Percentiles rank a stretch among this genome's conserved stretches.
phyloP scores from a whole-genome alignment of 208 protist species.

The Acanthamoeba polyphaga region DNA sequence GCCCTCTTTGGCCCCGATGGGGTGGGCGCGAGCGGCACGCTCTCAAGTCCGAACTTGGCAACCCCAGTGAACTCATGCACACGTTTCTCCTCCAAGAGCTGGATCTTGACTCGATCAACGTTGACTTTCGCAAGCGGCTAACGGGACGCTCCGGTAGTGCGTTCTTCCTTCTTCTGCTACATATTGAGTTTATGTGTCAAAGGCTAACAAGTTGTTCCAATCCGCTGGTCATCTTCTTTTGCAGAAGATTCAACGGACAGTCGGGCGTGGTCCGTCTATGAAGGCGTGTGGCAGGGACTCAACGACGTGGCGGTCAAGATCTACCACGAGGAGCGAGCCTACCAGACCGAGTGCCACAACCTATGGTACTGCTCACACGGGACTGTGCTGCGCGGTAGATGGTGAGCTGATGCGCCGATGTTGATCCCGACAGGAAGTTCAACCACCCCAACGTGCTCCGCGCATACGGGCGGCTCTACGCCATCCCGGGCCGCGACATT shows the following conservation, averaged over 20 bases:
- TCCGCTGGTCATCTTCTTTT: background rate
- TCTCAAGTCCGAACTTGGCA: background rate
- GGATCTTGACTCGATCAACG: background rate
- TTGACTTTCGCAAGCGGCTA: slow-evolving; percentile 41
- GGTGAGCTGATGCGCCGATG: background rate
- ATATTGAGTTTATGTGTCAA: background rate
- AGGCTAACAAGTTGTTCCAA: background rate
- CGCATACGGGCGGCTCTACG: slow-evolving; percentile 4
- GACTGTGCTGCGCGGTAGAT: background rate
- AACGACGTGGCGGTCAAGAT: slow-evolving; percentile 15
- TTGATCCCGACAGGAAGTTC: background rate
- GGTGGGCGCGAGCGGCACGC: background rate
- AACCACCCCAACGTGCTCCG: slow-evolving; percentile 15
- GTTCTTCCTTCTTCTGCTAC: background rate
- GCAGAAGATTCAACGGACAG: background rate
- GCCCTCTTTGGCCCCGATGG: background rate
- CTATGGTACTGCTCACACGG: background rate
- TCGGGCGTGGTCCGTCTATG: slow-evolving; percentile 31
- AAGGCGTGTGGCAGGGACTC: background rate
- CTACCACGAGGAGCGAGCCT: slow-evolving; percentile 31
- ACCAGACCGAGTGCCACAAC: slow-evolving; percentile 24
- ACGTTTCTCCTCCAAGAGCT: slow-evolving; percentile 46
- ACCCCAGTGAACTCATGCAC: slow-evolving; percentile 3
- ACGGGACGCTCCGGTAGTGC: slow-evolving; percentile 1
- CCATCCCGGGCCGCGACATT: slow-evolving; percentile 3